phyloP scores from a whole-genome alignment of 108 stramenopile species.

The Cyclotella baltica region DNA sequence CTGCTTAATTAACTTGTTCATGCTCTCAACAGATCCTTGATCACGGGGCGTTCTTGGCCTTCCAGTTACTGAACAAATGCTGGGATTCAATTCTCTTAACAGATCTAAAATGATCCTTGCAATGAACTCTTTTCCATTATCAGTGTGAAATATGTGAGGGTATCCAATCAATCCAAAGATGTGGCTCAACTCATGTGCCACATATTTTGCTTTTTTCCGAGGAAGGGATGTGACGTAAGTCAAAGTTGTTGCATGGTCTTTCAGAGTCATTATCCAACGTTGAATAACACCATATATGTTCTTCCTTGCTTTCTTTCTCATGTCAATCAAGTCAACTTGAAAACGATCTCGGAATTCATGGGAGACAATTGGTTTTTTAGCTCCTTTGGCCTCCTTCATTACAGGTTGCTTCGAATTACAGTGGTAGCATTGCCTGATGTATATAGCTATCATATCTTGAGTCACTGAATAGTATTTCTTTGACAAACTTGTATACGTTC shows the following conservation, averaged over 20 bases:
- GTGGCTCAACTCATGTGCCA: background rate
- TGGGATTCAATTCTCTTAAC: constrained; percentile 11
- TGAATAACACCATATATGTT: background rate
- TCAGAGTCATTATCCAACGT: background rate
- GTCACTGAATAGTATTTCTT: background rate
- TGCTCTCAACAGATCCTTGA: constrained; percentile 19
- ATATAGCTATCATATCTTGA: background rate
- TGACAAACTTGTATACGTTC: background rate
- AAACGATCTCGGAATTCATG: constrained; percentile 3
- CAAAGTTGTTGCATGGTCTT: background rate
- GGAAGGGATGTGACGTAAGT: constrained; percentile 6
- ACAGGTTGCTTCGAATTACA: background rate
- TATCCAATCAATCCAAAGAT: constrained; percentile 3
- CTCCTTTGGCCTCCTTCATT: background rate
- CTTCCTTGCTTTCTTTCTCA: background rate
- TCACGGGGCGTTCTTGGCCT: constrained; percentile 23
- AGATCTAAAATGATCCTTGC: background rate
- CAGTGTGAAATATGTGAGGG: constrained; percentile 13
- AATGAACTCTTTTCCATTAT: constrained; percentile 29
- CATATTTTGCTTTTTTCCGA: background rate
- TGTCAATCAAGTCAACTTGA: constrained; percentile 24
- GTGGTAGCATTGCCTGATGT: background rate
- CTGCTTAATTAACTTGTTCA: constrained; percentile 26
- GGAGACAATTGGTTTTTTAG: constrained; percentile 9
- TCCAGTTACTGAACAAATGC: constrained; percentile 13